These are phyloP conservation scores for Cladobotryum protrusum DNA, from an alignment of 2,329 filamentous ascomycete species.

Conservation along the genomic window DNA sequence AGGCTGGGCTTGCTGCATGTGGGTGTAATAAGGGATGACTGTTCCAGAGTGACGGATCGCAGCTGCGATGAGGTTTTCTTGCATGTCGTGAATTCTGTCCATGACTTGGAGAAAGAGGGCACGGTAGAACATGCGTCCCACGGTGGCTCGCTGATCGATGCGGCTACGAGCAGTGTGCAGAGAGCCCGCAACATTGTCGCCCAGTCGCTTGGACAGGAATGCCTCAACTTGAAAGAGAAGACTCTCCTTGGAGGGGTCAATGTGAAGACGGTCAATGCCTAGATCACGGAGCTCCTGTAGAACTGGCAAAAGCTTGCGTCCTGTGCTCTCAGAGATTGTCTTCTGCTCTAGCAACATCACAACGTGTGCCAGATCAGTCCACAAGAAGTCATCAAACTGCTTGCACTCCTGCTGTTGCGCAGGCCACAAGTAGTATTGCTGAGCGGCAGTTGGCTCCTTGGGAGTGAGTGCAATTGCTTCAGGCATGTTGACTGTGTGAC, in stretches of 20 bases:
- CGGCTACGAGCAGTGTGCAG: conserved; percentile 13
- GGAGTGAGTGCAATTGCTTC: too few relatives aligned
- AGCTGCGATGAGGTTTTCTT: conserved; percentile 5
- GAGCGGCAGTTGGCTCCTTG: too few relatives aligned
- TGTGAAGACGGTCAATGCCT: too few relatives aligned
- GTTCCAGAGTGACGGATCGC: conserved; percentile 1
- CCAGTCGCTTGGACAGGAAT: neutral
- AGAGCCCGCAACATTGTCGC: conserved; percentile 13
- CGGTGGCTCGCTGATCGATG: conserved; percentile 14
- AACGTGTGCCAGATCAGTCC: conserved; percentile 13
- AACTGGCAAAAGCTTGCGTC: too few relatives aligned
- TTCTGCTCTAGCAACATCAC: conserved; percentile 13
- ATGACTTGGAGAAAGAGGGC: conserved; percentile 1
- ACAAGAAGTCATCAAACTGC: conserved; percentile 12
- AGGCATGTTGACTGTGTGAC: too few relatives aligned
- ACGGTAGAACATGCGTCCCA: conserved; percentile 10
- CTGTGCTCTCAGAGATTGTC: too few relatives aligned
- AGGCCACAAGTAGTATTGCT: conserved; percentile 10
- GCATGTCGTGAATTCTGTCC: neutral
- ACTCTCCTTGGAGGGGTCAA: too few relatives aligned
- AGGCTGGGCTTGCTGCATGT: conserved; percentile 14
- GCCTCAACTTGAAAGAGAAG: too few relatives aligned
- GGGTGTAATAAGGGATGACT: conserved; percentile 11
- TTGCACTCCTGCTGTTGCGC: conserved; percentile 11
- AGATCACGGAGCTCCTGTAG: too few relatives aligned